Evolutionary conservation across 2,329 filamentous ascomycete genomes (phyloP).

Genomic region (Phoma sp.): DNA sequence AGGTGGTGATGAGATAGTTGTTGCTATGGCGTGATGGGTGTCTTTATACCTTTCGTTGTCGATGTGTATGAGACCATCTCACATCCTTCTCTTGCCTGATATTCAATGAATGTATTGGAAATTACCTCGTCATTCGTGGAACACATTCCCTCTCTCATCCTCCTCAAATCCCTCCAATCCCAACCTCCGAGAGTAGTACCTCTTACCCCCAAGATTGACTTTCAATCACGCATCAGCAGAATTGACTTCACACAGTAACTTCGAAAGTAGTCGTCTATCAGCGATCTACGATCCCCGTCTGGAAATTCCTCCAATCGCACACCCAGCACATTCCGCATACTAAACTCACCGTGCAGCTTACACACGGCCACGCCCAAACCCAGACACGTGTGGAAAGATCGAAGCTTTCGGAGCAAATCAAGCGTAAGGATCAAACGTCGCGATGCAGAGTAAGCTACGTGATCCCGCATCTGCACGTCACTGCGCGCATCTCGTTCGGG

Average conservation of each 20-base stretch:
- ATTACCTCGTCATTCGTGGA: slow-evolving; percentile 1
- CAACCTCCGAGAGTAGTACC: background rate
- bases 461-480: background rate
- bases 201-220: background rate
- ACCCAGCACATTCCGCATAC: background rate
- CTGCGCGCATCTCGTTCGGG: background rate
- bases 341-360: background rate
- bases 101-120: background rate
- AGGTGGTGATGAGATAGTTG: background rate
- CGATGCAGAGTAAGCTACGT: background rate
- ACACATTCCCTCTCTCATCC: background rate
- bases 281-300: background rate
- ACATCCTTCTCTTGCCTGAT: background rate
- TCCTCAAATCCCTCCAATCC: slow-evolving; percentile 2
- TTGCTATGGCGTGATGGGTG: background rate
- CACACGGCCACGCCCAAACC: background rate
- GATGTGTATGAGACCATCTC: background rate
- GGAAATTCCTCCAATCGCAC: slow-evolving; percentile 12
- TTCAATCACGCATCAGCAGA: background rate
- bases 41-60: background rate
- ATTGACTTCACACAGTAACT: background rate
- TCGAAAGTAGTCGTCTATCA: background rate
- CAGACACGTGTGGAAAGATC: background rate
- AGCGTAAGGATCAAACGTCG: slow-evolving; percentile 1
- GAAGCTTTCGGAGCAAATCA: slow-evolving; percentile 10